A percentile compares a stretch with the other conserved stretches of the same genome.
Evolutionary conservation across 371 early-diverging fungal species (phyloP).

Genomic region (Mortierella sp.): DNA sequence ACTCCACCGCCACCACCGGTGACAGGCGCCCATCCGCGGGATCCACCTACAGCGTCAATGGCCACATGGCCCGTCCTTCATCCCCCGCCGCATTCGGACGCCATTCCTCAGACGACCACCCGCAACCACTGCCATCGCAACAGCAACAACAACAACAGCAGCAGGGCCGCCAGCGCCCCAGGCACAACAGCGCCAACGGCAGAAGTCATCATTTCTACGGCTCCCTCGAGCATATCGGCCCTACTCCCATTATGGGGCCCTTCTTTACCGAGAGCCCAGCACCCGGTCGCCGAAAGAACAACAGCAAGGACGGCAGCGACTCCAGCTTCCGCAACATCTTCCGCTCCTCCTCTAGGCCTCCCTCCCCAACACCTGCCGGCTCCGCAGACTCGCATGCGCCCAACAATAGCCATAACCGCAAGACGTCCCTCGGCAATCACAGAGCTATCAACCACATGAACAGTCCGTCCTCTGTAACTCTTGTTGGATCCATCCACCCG

Average conservation of each 20-base stretch:
- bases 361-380: conserved; percentile 32
- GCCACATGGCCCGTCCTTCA: conserved; percentile 1
- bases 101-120: conserved; percentile 1
- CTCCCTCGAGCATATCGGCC: conserved; percentile 3
- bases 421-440: conserved; percentile 30
- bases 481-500: conserved; percentile 9
- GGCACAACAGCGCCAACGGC: conserved; percentile 24
- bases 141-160: conserved; percentile 11
- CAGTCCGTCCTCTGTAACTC: conserved; percentile 3
- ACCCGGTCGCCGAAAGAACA: conserved; percentile 17
- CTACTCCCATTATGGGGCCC: conserved; percentile 11
- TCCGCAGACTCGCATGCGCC: conserved; percentile 4
- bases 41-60: conserved; percentile 5
- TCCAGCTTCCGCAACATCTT: conserved; percentile 41
- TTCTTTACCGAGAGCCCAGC: conserved; percentile 1
- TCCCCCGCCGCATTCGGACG: conserved; percentile 1
- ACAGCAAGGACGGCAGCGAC: conserved; percentile 20
- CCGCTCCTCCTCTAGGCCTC: conserved; percentile 45
- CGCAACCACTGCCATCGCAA: conserved; percentile 9
- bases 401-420: conserved; percentile 25
- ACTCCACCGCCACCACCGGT: conserved; percentile 2
- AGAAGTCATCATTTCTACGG: conserved; percentile 21
- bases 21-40: conserved; percentile 29
- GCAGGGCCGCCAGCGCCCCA: conserved; percentile 5
- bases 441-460: conserved; percentile 4